Evolutionary conservation across 163 green algal genomes (phyloP).

Genomic region (Trebouxia gelatinosa): DNA sequence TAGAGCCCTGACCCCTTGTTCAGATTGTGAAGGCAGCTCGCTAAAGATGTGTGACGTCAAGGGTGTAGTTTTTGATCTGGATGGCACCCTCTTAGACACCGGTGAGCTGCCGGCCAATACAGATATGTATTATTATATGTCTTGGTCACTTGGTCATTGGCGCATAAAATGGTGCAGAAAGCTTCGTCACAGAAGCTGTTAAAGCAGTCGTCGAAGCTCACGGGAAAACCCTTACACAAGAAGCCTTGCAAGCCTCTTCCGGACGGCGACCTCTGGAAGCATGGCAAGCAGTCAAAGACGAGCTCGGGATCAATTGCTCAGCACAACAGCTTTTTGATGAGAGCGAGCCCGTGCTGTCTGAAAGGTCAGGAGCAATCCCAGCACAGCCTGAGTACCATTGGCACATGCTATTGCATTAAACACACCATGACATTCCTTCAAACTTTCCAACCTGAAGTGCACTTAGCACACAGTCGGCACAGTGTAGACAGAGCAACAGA

Average conservation of each 20-base stretch:
- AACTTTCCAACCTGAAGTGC: neutral
- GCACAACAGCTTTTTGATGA: slow-evolving; percentile 67
- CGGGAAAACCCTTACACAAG: slow-evolving; percentile 49
- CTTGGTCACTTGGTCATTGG: too few species aligned
- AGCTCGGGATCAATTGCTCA: slow-evolving; percentile 39
- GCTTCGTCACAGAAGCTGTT: slow-evolving; percentile 57
- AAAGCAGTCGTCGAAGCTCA: slow-evolving; percentile 45
- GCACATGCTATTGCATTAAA: too few species aligned
- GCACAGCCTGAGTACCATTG: too few species aligned
- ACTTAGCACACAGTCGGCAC: neutral
- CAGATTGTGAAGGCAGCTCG: too few species aligned
- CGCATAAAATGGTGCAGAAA: too few species aligned
- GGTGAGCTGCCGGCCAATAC: too few species aligned
- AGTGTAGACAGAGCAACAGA: neutral
- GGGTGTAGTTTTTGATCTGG: slow-evolving; percentile 70
- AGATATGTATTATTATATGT: too few species aligned
- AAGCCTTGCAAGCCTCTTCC: slow-evolving; percentile 40
- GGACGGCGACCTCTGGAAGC: slow-evolving; percentile 69
- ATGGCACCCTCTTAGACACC: slow-evolving; percentile 74
- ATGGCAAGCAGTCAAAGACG: slow-evolving; percentile 60
- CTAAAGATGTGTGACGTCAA: slow-evolving; percentile 23
- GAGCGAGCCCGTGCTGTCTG: slow-evolving; percentile 60
- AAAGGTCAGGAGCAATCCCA: too few species aligned
- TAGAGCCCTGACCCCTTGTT: too few species aligned
- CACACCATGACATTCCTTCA: too few species aligned